phyloP scores from a whole-genome alignment of 768 basidiomycete genomes.

The Boletus tomentosulus region DNA sequence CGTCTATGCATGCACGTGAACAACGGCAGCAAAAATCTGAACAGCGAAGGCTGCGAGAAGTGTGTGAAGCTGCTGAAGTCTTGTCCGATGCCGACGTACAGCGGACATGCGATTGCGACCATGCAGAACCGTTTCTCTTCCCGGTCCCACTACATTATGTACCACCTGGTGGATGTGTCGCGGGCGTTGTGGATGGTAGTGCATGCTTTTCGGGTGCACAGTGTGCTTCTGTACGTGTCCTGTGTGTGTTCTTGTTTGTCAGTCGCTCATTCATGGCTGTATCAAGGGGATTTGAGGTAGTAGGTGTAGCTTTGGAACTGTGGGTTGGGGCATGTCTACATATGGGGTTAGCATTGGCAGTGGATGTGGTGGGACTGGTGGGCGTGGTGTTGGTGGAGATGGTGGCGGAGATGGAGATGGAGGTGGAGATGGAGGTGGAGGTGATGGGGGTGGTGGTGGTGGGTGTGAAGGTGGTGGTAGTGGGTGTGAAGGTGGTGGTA shows the following conservation, averaged over 20 bases:
- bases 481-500: no score
- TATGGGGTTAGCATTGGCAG: neutral
- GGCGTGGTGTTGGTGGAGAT: no score
- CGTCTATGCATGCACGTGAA: slow-evolving; percentile 5
- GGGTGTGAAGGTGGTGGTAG: no score
- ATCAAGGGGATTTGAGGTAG: neutral
- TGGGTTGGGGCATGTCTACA: neutral
- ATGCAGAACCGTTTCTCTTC: neutral
- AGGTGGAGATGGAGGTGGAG: no score
- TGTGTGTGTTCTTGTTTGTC: neutral
- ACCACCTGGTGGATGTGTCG: neutral
- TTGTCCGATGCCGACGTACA: no score
- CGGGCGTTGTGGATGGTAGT: neutral
- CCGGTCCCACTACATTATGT: neutral
- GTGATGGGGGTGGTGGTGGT: no score
- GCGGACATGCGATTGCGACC: neutral
- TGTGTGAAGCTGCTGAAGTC: neutral
- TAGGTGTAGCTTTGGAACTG: neutral
- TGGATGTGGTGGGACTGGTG: neutral
- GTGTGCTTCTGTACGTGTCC: neutral
- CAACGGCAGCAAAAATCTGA: slow-evolving; percentile 5
- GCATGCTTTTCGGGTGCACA: neutral
- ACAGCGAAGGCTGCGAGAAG: slow-evolving; percentile 4
- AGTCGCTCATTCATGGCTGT: neutral
- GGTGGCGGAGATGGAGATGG: no score